Evolutionary conservation across 495 filamentous ascomycete genomes (phyloP), one percentile per base, ranked within the genome.

Genomic region (Pyrenula aspistea): DNA sequence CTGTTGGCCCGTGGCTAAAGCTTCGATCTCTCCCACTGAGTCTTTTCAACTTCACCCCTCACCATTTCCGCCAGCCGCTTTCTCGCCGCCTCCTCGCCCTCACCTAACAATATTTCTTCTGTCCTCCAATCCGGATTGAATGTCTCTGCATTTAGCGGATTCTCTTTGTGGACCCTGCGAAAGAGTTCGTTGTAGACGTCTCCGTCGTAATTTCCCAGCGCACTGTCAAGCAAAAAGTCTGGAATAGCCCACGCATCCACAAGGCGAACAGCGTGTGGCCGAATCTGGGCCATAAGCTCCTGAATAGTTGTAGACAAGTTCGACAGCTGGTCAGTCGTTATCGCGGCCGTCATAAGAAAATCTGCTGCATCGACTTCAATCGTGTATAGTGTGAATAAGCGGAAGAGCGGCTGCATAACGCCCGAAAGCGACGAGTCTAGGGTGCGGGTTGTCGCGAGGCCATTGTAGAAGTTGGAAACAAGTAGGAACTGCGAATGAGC

Each of bases 171-270:
- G 2, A 73, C 73, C 2, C 70, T 59, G 47, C 75, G 68, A 58
- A 67, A 77, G 22, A 78, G 60, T 54, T 78, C 73, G 56, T 77
- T 74, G 56, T 78, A 78, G 8, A 77, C 74, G 24, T 66, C 70
- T 0, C 75, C 75, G 60, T 77, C 73, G 57, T 68, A 71, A 24
- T 73, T 63, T 12, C 74, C 74, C 2, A 78, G 66, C 20, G 75
- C 73, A 61, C 71, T 76, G 49, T 76, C 73, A 0, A 77, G 65
- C 11, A 77, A 53, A 54, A 68, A 78, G 57, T 77, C 75, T 2
- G 75, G 75, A 53, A 78, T 71, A 55, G 64, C 66, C 74, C 74
- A 78, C 1, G 68, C 64, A 54, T 77, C 73, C 8, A 78, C 73
- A 20, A 77, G 56, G 22, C 64, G 68, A 20, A 78, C 74, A 1